These are phyloP conservation scores for Trichoderma afroharzianum DNA, from an alignment of 2,329 filamentous ascomycete species.

Conservation along the genomic window DNA sequence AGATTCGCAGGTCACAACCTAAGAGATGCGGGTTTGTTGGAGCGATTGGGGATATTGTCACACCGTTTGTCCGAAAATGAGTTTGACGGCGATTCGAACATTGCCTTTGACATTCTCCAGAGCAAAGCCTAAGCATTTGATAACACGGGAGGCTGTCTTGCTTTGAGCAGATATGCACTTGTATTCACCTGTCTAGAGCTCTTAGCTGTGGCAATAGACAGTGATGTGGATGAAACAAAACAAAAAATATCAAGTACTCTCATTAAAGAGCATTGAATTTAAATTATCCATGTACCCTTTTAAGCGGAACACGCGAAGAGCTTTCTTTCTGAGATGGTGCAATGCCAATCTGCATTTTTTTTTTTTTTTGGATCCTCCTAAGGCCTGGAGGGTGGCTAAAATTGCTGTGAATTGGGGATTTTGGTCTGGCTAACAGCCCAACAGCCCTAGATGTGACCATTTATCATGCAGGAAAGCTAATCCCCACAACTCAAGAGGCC, in stretches of 20 bases:
- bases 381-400: not conserved
- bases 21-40: not conserved
- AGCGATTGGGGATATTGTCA: not conserved
- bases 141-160: not conserved
- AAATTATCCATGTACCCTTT: too few species aligned
- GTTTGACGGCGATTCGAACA: not conserved
- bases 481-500: too few species aligned
- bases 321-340: not conserved
- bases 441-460: not conserved
- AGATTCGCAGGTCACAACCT: not conserved
- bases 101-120: not conserved
- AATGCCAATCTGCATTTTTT: not conserved
- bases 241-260: not conserved
- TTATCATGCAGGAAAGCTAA: too few species aligned
- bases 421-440: not conserved
- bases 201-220: not conserved
- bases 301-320: too few species aligned
- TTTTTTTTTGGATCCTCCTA: not conserved
- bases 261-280: too few species aligned
- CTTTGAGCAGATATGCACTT: not conserved
- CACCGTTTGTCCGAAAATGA: not conserved
- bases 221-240: accelerated
- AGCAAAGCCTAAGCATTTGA: not conserved
- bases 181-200: not conserved
- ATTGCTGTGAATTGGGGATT: not conserved